These are phyloP conservation scores for Rhynchosporium graminicola DNA, from an alignment of 2,329 filamentous ascomycete genomes.

Conservation along the genomic window DNA sequence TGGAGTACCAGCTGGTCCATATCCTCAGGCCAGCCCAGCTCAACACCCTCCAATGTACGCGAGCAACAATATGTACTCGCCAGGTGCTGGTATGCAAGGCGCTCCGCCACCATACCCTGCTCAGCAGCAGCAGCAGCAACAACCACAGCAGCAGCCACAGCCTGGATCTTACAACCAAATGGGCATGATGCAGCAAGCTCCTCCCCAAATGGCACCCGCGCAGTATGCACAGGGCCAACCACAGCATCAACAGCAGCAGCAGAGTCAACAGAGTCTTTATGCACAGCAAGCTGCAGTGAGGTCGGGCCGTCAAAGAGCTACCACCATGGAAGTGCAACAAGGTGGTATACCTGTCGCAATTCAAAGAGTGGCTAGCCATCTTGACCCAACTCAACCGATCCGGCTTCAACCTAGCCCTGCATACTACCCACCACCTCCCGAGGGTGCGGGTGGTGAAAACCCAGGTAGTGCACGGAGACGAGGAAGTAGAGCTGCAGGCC, in stretches of 20 bases:
- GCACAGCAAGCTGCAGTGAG: constrained; percentile 77
- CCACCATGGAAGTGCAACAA: constrained; percentile 94
- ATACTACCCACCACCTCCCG: constrained; percentile 91
- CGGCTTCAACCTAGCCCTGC: constrained; percentile 92
- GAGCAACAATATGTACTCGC: constrained; percentile 79
- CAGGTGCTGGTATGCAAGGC: constrained; percentile 52
- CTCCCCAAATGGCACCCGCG: constrained; percentile 63
- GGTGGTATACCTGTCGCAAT: constrained; percentile 90
- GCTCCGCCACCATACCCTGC: constrained; percentile 79
- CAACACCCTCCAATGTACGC: constrained; percentile 70
- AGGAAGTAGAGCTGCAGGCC: constrained; percentile 67
- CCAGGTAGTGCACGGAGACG: constrained; percentile 65
- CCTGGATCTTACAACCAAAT: constrained; percentile 70
- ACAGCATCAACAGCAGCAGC: constrained; percentile 56
- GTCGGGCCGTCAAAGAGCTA: constrained; percentile 81
- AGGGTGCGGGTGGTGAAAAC: constrained; percentile 71
- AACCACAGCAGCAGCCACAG: constrained; percentile 40
- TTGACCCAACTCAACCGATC: constrained; percentile 93
- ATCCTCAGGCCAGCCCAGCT: constrained; percentile 44
- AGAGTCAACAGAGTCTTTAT: constrained; percentile 66
- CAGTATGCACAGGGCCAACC: constrained; percentile 57
- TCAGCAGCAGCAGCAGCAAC: constrained; percentile 51
- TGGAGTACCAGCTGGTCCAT: constrained; percentile 50
- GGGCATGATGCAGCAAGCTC: constrained; percentile 63
- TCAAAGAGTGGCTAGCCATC: constrained; percentile 91